Evolutionary conservation across 192 early-diverging fungal species (phyloP).

Genomic region (Backusella psychrophila): DNA sequence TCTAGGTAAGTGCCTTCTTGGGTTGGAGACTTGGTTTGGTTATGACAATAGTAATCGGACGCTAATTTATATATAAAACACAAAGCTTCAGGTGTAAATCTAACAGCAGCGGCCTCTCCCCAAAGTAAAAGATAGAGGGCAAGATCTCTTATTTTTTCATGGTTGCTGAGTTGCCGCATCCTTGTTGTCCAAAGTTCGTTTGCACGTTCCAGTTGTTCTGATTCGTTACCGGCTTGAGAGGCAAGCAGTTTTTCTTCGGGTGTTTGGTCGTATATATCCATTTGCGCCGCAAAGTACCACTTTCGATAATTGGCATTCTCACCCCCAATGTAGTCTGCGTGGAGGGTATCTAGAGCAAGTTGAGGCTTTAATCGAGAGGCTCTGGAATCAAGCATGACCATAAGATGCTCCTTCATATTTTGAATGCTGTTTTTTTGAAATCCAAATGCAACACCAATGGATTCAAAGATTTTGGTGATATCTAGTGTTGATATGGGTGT

Average conservation of each 20-base stretch:
- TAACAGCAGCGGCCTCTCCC: conserved; percentile 75
- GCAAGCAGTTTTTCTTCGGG: conserved; percentile 23
- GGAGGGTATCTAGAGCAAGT: conserved; percentile 68
- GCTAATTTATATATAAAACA: conserved; percentile 82
- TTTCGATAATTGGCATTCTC: conserved; percentile 79
- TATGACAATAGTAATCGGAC: conserved; percentile 53
- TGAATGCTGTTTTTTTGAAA: conserved; percentile 76
- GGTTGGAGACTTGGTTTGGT: conserved; percentile 47
- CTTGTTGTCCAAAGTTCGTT: conserved; percentile 64
- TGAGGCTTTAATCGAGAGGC: conserved; percentile 70
- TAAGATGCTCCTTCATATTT: conserved; percentile 74
- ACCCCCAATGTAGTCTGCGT: conserved; percentile 80
- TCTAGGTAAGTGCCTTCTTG: conserved; percentile 70
- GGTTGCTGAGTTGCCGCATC: conserved; percentile 72
- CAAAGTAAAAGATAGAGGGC: conserved; percentile 76
- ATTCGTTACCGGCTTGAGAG: background rate
- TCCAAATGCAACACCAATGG: conserved; percentile 67
- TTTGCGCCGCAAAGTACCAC: conserved; percentile 79
- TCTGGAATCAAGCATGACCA: conserved; percentile 79
- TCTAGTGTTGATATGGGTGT: conserved; percentile 63
- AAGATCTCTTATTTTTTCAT: conserved; percentile 67
- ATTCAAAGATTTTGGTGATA: conserved; percentile 68
- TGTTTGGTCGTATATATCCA: conserved; percentile 43
- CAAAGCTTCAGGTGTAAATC: conserved; percentile 72
- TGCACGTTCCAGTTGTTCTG: conserved; percentile 17